Base-by-base conservation (phyloP, 1,284 basidiomycete genomes). In the Puccinia hordei region DNA sequence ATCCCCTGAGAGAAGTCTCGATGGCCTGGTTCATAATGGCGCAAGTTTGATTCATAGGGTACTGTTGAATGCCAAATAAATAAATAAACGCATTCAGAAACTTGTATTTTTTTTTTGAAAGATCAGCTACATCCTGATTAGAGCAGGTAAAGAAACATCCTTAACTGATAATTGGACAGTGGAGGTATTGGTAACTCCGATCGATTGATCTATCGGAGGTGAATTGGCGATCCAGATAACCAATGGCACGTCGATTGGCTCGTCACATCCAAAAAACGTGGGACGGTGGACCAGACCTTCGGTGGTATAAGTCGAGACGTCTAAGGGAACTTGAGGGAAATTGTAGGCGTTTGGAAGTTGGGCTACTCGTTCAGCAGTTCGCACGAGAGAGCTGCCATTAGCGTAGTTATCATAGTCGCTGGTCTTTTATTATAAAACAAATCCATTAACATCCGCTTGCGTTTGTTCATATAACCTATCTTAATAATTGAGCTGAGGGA, bases 221-320 rank as follows among this genome's bases (percentile, higher is more conserved):
- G 76, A 71, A 38, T 79, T 79, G n/a, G 76, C 76, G n/a, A 79
- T 61, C 76, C 76, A 79, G 15, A 79, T 71, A 6, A 79, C 6
- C 24, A 79, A 53, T 12, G 76, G 76, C 19, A 65, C 66, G 27
- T 79, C 76, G 2, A 59, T 13, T 57, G 33, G 33, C 57, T 79
- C 66, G 41, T 79, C 66, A 24, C 76, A 79, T 10, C 76, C 76
- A 57, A 79, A 79, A 59, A 80, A 80, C 17, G 77, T 80, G 12
- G 77, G 77, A 27, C 57, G 77, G 38, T 49, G 15, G 19, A 72
- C 77, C 38, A 80, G 51, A 35, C 77, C 77, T 46, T 59, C 44
- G 17, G 66, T 57, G 35, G 77, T 72, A 55, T 69, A 80, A 13
- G 51, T 63, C 24, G 66, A 69, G 27, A 80, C 68, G 17, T 80